Conservation (phyloP, 2,329 filamentous ascomycete genomes). For the Botrytis cinerea region DNA sequence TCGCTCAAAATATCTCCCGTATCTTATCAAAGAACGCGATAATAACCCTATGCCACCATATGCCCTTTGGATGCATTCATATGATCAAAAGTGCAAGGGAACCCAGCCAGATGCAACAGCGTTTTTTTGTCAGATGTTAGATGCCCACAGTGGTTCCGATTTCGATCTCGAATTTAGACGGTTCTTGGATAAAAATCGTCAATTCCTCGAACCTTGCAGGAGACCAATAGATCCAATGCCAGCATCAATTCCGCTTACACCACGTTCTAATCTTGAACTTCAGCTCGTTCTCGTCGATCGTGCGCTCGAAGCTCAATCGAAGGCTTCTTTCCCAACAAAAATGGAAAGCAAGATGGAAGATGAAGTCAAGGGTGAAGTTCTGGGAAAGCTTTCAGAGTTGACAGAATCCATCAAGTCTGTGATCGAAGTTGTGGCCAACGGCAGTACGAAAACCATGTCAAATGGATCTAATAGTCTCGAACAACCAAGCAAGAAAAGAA, state of each 20-base stretch:
- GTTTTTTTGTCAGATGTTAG: not conserved
- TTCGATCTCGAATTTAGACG: not conserved
- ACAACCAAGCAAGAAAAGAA: not conserved
- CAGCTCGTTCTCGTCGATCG: not conserved
- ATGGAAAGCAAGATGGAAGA: not conserved
- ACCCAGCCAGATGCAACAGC: fast-evolving
- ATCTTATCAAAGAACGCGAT: not conserved
- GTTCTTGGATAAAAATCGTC: not conserved
- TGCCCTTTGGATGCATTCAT: fast-evolving
- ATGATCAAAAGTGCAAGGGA: fast-evolving
- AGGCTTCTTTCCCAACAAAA: fast-evolving
- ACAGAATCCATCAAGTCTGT: not conserved
- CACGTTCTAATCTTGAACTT: not conserved
- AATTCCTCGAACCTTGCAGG: not conserved
- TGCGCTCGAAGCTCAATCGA: not conserved
- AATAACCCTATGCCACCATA: not conserved
- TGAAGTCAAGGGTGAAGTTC: not conserved
- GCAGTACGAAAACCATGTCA: no score
- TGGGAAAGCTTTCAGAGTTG: not conserved
- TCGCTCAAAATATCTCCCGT: not conserved
- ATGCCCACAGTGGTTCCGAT: not conserved
- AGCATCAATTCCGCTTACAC: not conserved
- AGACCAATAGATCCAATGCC: not conserved
- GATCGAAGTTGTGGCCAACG: not conserved
- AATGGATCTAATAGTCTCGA: not conserved